Evolutionary conservation across 371 early-diverging fungal genomes (phyloP).

Genomic region (Thermomucor indicae-seudaticae): DNA sequence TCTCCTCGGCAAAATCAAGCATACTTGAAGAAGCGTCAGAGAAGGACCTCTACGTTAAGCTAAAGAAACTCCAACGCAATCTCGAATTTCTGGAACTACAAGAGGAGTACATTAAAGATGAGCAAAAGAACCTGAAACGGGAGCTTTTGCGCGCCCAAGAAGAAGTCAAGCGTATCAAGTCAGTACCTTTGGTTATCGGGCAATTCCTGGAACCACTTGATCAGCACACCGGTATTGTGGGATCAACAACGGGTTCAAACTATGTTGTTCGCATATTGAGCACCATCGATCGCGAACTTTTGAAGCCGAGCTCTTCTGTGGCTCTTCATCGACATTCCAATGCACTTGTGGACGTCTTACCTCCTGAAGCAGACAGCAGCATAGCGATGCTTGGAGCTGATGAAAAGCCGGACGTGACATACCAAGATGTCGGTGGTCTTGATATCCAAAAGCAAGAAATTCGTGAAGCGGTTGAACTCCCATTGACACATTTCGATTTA

Average conservation of each 20-base stretch:
- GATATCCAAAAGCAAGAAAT: constrained; percentile 99
- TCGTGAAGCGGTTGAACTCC: constrained; percentile 99
- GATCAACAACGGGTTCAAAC: constrained; percentile 95
- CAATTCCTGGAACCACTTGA: constrained; percentile 99
- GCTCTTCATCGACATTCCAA: constrained; percentile 99
- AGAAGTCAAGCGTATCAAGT: constrained; percentile 98
- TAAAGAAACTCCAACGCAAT: constrained; percentile 94
- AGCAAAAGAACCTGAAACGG: constrained; percentile 96
- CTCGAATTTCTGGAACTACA: constrained; percentile 96
- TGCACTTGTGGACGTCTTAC: constrained; percentile 95
- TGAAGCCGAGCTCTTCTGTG: constrained; percentile 97
- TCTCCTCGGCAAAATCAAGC: constrained; percentile 6
- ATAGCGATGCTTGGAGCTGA: constrained; percentile 94
- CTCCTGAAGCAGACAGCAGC: constrained; percentile 97
- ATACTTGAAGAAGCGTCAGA: constrained; percentile 59
- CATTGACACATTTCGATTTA: constrained; percentile 98
- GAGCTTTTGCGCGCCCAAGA: constrained; percentile 96
- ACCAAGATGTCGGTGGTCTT: constrained; percentile 98
- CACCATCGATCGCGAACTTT: constrained; percentile 97
- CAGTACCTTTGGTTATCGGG: constrained; percentile 99
- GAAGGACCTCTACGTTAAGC: constrained; percentile 86
- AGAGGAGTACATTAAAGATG: constrained; percentile 99
- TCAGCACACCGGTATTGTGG: constrained; percentile 97
- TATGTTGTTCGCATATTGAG: constrained; percentile 96
- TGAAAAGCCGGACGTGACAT: constrained; percentile 97